Evolutionary conservation across 768 basidiomycete species (phyloP), one percentile per base, ranked within the genome.

Genomic region (Russula virescens): DNA sequence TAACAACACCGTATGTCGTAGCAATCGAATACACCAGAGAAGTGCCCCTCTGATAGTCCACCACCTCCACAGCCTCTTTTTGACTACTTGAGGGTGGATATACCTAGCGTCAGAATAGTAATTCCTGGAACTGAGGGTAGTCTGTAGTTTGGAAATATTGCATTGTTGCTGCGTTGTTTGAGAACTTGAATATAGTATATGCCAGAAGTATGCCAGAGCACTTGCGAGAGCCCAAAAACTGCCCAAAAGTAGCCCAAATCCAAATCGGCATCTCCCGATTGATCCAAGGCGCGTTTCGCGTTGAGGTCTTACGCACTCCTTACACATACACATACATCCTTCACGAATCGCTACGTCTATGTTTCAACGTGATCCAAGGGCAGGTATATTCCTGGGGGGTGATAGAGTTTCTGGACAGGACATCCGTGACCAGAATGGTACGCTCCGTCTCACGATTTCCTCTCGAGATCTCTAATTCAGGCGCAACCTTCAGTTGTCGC

Each of bases 351-450:
- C 19, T 61, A 68, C 63, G 61, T 62, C 57, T 65, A 92, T 94
- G 83, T 94, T 91, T 73, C 90, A 91, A 85, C 86, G 91, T 73
- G 92, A 94, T 84, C 89, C 92, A 66, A 78, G 88, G 71, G 91
- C 90, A 68, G 94, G 94, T 53, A 89, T 91, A 21, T 97, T 98
- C 74, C 79, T 98, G 19, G 95, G 95, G 59, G 96, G 96, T 28
- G 91, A 96, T 76, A 81, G 95, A 70, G 87, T 94, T 19, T 90
- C 91, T 67, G 95, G 96, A 4, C 94, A 95, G 73, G 96, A 97
- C 73, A 91, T 98, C 61, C 84, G 95, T 66, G 94, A 97, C 77
- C 93, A 95, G 76, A 96, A 97, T 88, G 94, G 94, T 93, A 64
- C 66, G 79, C 64, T 46, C 10, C 9, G 19, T 13, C 25, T 23